Evolutionary conservation across 352 stramenopile genomes (phyloP).

Genomic region (Globisporangium paddicum): DNA sequence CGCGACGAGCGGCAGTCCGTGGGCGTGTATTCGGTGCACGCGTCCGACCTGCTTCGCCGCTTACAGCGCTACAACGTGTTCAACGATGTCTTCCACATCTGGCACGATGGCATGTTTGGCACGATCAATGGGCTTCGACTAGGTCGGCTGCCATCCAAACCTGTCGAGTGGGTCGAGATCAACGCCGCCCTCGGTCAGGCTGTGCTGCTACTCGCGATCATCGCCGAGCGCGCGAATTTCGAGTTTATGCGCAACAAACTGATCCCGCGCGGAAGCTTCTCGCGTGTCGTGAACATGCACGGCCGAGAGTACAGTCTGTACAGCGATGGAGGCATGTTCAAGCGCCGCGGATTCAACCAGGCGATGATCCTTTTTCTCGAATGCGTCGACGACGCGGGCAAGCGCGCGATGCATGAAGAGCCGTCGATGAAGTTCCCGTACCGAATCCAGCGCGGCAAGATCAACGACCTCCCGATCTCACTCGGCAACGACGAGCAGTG

Average conservation of each 20-base stretch:
- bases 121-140: constrained; percentile 89
- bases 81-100: constrained; percentile 91
- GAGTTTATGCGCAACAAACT: constrained; percentile 82
- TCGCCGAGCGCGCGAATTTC: constrained; percentile 76
- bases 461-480: constrained; percentile 85
- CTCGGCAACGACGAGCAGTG: constrained; percentile 89
- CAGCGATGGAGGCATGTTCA: constrained; percentile 85
- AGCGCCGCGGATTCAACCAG: constrained; percentile 88
- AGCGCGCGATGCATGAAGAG: constrained; percentile 86
- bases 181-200: constrained; percentile 85
- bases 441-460: constrained; percentile 87
- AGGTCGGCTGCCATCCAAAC: constrained; percentile 69
- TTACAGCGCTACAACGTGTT: constrained; percentile 85
- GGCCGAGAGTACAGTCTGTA: constrained; percentile 80
- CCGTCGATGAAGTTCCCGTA: constrained; percentile 88
- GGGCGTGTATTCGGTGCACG: constrained; percentile 69
- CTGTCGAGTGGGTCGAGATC: constrained; percentile 89
- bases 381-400: constrained; percentile 83
- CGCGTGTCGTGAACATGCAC: constrained; percentile 81
- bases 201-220: constrained; percentile 79
- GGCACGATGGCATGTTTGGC: constrained; percentile 86
- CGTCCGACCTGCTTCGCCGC: constrained; percentile 73
- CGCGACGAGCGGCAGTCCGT: constrained; percentile 76
- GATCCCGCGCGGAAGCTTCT: constrained; percentile 81
- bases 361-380: constrained; percentile 89